Conservation (phyloP, 2,329 filamentous ascomycete genomes). For the Herpotrichia juniperi region DNA sequence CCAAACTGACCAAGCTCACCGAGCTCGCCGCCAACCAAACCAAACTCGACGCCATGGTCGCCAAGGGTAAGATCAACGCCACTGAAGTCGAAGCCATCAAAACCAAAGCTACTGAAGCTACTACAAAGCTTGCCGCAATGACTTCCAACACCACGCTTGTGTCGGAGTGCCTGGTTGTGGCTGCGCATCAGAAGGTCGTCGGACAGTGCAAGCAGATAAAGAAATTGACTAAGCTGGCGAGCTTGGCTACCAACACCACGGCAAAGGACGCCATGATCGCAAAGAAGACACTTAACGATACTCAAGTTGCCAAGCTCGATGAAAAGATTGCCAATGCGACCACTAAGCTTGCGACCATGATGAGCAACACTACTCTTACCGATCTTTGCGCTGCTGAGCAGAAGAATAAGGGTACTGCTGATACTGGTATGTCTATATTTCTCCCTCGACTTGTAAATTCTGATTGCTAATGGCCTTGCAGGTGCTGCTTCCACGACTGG, state of each 20-base stretch:
- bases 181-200: conserved; percentile 26
- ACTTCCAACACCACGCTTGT: conserved; percentile 34
- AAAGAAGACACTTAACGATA: conserved; percentile 29
- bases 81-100: conserved; percentile 31
- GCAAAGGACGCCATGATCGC: conserved; percentile 27
- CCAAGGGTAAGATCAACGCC: conserved; percentile 28
- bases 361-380: conserved; percentile 34
- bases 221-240: conserved; percentile 23
- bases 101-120: conserved; percentile 30
- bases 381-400: conserved; percentile 25
- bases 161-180: conserved; percentile 27
- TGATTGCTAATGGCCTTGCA: background rate
- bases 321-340: conserved; percentile 26
- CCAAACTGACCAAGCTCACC: conserved; percentile 27
- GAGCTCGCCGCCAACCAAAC: conserved; percentile 34
- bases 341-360: conserved; percentile 27
- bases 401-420: conserved; percentile 18
- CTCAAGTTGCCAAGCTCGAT: conserved; percentile 26
- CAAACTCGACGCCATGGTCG: conserved; percentile 30
- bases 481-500: background rate
- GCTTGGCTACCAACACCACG: conserved; percentile 31
- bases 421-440: background rate
- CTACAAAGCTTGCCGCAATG: conserved; percentile 25
- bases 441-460: no score
- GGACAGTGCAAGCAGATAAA: conserved; percentile 30